Conservation (phyloP, 2,329 filamentous ascomycete species). For the Alternaria atra region DNA sequence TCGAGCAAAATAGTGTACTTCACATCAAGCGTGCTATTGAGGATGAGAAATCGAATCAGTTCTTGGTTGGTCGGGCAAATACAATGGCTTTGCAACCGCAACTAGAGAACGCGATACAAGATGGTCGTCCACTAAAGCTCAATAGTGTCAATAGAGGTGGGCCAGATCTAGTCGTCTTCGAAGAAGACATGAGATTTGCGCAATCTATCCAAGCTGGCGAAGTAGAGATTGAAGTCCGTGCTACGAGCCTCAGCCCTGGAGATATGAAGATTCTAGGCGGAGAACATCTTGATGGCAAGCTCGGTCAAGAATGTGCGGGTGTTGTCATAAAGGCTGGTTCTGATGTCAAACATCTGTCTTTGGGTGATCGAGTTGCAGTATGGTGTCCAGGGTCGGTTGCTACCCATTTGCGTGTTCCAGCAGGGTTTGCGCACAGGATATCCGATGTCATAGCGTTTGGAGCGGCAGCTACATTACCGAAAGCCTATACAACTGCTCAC, state of each 20-base stretch:
- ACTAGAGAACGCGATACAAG: slow-evolving; percentile 2
- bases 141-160: neutral
- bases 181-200: slow-evolving; percentile 12
- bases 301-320: slow-evolving; percentile 32
- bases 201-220: slow-evolving; percentile 20
- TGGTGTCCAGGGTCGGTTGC: slow-evolving; percentile 13
- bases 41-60: slow-evolving; percentile 17
- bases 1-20: slow-evolving; percentile 18
- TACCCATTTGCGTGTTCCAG: slow-evolving; percentile 10
- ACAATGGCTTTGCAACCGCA: slow-evolving; percentile 8
- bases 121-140: slow-evolving; percentile 8
- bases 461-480: slow-evolving; percentile 27
- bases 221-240: slow-evolving; percentile 46
- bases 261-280: slow-evolving; percentile 32
- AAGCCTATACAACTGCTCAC: slow-evolving; percentile 27
- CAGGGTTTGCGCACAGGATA: slow-evolving; percentile 15
- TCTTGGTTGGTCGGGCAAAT: slow-evolving; percentile 15
- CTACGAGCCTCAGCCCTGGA: slow-evolving; percentile 19
- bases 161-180: slow-evolving; percentile 7
- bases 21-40: slow-evolving; percentile 19
- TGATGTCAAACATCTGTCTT: slow-evolving; percentile 13
- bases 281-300: slow-evolving; percentile 25
- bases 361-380: slow-evolving; percentile 30
- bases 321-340: slow-evolving; percentile 18
- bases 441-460: slow-evolving; percentile 22